phyloP scores from a whole-genome alignment of 768 basidiomycete genomes.

The Suillus weaverae region DNA sequence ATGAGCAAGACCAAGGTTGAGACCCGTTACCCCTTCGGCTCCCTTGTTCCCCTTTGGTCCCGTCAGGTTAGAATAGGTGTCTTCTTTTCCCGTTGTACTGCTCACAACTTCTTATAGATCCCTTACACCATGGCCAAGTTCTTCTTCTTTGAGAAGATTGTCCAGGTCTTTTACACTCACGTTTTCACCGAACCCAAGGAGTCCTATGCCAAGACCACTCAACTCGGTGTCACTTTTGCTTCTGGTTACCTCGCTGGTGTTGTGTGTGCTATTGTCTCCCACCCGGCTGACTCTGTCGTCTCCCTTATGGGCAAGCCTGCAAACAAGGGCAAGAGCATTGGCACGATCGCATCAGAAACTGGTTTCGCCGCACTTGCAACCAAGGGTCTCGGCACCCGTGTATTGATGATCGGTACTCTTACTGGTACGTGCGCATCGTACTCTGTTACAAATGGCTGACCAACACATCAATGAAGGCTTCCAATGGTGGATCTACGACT shows the following conservation, averaged over 20 bases:
- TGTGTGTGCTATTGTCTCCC: conserved; percentile 93
- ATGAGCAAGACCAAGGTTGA: conserved; percentile 68
- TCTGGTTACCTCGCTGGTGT: conserved; percentile 96
- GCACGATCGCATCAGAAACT: conserved; percentile 69
- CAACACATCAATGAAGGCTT: conserved; percentile 49
- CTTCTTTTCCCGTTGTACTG: not conserved
- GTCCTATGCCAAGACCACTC: conserved; percentile 75
- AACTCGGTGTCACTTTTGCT: conserved; percentile 86
- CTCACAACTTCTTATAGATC: conserved; percentile 49
- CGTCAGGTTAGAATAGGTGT: conserved; percentile 59
- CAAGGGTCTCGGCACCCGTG: conserved; percentile 86
- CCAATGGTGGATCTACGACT: conserved; percentile 95
- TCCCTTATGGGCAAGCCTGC: conserved; percentile 89
- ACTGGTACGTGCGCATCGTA: conserved; percentile 35
- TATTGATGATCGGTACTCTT: conserved; percentile 76
- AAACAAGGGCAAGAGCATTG: conserved; percentile 80
- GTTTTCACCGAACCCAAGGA: conserved; percentile 82
- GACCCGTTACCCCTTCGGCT: conserved; percentile 85
- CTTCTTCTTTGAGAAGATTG: conserved; percentile 93
- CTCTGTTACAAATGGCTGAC: not conserved
- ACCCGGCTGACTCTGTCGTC: conserved; percentile 92
- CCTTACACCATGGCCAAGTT: conserved; percentile 99
- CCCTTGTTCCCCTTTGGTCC: conserved; percentile 83
- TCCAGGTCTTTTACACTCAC: conserved; percentile 83
- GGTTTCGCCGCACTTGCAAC: conserved; percentile 66